Conservation (phyloP, 1,284 basidiomycete species). For the Irpex sp. region DNA sequence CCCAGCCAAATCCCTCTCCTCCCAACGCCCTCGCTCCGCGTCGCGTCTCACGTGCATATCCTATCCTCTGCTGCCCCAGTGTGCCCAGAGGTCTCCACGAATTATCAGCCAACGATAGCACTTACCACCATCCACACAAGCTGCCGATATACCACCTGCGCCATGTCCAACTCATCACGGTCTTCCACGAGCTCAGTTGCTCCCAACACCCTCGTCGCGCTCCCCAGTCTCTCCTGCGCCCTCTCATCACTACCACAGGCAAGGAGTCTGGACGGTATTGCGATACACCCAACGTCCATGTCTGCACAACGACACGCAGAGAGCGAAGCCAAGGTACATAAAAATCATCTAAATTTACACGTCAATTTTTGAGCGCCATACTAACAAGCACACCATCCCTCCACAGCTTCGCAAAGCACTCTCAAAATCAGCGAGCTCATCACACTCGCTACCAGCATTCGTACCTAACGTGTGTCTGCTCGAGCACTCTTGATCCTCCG, state of each 20-base stretch:
- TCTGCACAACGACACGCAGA: slow-evolving; percentile 61
- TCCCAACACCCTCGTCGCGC: slow-evolving; percentile 54
- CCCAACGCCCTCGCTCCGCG: slow-evolving; percentile 1
- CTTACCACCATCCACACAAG: not conserved
- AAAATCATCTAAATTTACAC: not conserved
- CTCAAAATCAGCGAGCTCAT: slow-evolving; percentile 22
- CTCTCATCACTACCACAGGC: slow-evolving; percentile 68
- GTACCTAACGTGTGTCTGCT: slow-evolving; percentile 15
- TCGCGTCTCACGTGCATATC: not conserved
- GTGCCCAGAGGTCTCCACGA: not conserved
- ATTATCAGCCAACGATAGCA: not conserved
- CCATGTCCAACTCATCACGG: slow-evolving; percentile 26
- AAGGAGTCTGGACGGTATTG: slow-evolving; percentile 58
- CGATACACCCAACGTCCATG: slow-evolving; percentile 65
- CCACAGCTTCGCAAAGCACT: slow-evolving; percentile 28
- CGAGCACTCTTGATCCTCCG: slow-evolving; percentile 1
- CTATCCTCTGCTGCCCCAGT: not conserved
- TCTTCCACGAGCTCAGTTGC: slow-evolving; percentile 22
- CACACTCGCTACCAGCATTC: slow-evolving; percentile 18
- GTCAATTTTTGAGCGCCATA: not conserved
- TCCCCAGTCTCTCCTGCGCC: slow-evolving; percentile 64
- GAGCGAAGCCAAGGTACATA: slow-evolving; percentile 66
- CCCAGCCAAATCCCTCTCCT: not conserved
- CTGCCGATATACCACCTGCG: slow-evolving; percentile 14
- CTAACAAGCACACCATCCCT: not conserved